Evolutionary conservation across 1,284 basidiomycete genomes (phyloP).

Genomic region (Schizophyllum commune): DNA sequence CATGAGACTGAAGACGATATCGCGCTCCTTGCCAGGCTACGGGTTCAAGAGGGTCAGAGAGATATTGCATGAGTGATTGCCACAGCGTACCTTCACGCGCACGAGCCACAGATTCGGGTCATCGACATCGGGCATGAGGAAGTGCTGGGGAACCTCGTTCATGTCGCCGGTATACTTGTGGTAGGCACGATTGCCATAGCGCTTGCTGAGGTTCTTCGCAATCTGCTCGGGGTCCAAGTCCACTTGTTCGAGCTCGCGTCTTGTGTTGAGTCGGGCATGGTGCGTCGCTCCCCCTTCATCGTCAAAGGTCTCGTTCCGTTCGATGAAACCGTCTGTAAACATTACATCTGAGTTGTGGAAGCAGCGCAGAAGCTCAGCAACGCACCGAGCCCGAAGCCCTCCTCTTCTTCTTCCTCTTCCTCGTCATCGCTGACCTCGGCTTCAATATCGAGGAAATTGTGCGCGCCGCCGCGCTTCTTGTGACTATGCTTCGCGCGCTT

Average conservation of each 20-base stretch:
- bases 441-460: conserved; percentile 91
- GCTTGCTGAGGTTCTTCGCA: conserved; percentile 77
- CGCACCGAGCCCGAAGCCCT: conserved; percentile 47
- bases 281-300: conserved; percentile 59
- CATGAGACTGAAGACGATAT: conserved; percentile 92
- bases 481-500: conserved; percentile 49
- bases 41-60: conserved; percentile 5
- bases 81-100: conserved; percentile 77
- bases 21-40: conserved; percentile 85
- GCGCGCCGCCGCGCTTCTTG: conserved; percentile 51
- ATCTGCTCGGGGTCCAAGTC: conserved; percentile 83
- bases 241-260: conserved; percentile 50
- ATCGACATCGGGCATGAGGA: conserved; percentile 94
- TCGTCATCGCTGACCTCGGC: conserved; percentile 93
- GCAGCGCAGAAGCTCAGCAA: not conserved
- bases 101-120: conserved; percentile 97
- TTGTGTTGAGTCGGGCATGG: conserved; percentile 75
- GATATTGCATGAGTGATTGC: not conserved
- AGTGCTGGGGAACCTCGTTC: conserved; percentile 92
- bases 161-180: conserved; percentile 82
- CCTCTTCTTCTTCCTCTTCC: conserved; percentile 91
- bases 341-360: conserved; percentile 6
- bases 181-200: conserved; percentile 64
- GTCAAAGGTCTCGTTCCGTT: conserved; percentile 65
- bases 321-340: conserved; percentile 74